Conservation (phyloP, 2,329 filamentous ascomycete species). For the Fusarium sp. region DNA sequence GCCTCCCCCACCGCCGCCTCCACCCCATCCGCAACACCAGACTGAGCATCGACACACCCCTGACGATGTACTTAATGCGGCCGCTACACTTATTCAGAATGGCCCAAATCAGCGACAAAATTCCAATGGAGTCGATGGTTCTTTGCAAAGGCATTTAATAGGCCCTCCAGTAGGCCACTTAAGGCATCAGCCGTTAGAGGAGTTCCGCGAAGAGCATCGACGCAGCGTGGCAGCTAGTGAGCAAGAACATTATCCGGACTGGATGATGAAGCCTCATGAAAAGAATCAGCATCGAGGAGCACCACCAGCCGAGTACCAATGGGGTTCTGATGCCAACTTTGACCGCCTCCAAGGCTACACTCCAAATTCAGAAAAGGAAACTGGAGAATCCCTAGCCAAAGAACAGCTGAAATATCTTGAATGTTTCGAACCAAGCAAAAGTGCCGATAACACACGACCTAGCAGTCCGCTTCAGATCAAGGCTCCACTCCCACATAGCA, state of each 20-base stretch:
- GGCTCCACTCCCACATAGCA: slow-evolving; percentile 27
- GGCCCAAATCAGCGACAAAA: slow-evolving; percentile 48
- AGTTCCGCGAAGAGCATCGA: slow-evolving; percentile 58
- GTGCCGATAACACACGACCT: slow-evolving; percentile 70
- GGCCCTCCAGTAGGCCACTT: slow-evolving; percentile 58
- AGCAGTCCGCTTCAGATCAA: slow-evolving; percentile 64
- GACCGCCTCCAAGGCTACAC: slow-evolving; percentile 69
- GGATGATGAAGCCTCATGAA: slow-evolving; percentile 56
- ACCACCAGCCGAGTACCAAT: slow-evolving; percentile 66
- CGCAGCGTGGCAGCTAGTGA: slow-evolving; percentile 51
- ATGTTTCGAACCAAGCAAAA: slow-evolving; percentile 69
- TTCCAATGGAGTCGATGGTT: slow-evolving; percentile 47
- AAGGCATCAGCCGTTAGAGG: slow-evolving; percentile 59
- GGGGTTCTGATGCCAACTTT: slow-evolving; percentile 78
- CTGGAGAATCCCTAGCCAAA: slow-evolving; percentile 68
- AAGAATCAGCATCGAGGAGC: slow-evolving; percentile 52
- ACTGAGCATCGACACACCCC: slow-evolving; percentile 54
- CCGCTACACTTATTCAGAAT: slow-evolving; percentile 66
- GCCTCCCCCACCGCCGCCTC: slow-evolving; percentile 53
- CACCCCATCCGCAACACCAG: slow-evolving; percentile 47
- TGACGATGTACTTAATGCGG: slow-evolving; percentile 69
- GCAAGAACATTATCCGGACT: slow-evolving; percentile 58
- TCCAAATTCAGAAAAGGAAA: slow-evolving; percentile 68
- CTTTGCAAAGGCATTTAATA: slow-evolving; percentile 46
- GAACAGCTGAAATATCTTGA: slow-evolving; percentile 68